These are phyloP conservation scores for Schizopora paradoxa DNA, from an alignment of 1,284 basidiomycete species.

Conservation along the genomic window DNA sequence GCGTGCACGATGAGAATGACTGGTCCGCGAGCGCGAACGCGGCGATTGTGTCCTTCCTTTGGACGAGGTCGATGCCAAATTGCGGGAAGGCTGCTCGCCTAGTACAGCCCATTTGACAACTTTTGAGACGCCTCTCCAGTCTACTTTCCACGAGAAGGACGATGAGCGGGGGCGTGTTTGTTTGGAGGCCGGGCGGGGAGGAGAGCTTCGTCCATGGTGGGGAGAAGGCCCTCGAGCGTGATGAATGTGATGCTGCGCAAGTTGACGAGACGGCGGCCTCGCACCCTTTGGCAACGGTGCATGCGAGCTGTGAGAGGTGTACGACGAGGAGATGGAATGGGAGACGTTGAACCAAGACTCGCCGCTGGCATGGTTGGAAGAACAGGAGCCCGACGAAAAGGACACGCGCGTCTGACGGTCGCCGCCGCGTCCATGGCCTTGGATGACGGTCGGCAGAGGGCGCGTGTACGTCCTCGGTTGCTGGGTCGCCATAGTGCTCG, in stretches of 20 bases:
- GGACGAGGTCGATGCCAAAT: no score
- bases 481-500: slow-evolving; percentile 8
- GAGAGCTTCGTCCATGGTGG: slow-evolving; percentile 1
- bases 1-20: neutral
- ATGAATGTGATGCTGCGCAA: neutral
- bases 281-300: slow-evolving; percentile 16
- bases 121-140: slow-evolving; percentile 17
- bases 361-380: slow-evolving; percentile 9
- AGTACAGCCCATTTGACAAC: slow-evolving; percentile 15
- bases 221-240: neutral
- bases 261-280: slow-evolving; percentile 15
- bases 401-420: slow-evolving; percentile 6
- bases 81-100: slow-evolving; percentile 6
- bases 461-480: neutral
- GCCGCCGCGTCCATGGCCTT: neutral
- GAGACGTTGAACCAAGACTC: slow-evolving; percentile 12
- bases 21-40: neutral
- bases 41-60: neutral
- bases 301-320: slow-evolving; percentile 5
- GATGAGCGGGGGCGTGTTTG: neutral
- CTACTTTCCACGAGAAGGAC: slow-evolving; percentile 16
- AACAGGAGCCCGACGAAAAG: slow-evolving; percentile 8
- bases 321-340: slow-evolving; percentile 9
- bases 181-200: no score
- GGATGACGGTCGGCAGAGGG: slow-evolving; percentile 13